Evolutionary conservation across 163 green algal genomes (phyloP).

Genomic region (Chlorella variabilis): DNA sequence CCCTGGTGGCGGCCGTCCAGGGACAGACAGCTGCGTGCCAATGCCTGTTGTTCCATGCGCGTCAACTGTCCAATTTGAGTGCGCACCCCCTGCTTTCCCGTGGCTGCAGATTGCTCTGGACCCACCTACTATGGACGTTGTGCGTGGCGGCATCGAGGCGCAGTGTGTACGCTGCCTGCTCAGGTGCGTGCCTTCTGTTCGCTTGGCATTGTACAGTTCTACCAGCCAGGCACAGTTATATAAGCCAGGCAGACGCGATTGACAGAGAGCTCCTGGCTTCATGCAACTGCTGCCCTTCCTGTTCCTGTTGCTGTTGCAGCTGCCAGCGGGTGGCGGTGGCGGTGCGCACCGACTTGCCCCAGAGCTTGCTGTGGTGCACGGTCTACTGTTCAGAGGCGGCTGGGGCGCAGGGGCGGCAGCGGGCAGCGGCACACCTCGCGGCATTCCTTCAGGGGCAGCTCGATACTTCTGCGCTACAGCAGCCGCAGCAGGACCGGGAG

Average conservation of each 20-base stretch:
- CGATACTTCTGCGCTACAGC: constrained; percentile 14
- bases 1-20: too few species aligned
- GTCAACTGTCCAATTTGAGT: too few species aligned
- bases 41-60: too few species aligned
- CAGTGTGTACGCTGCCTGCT: constrained; percentile 31
- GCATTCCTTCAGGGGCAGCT: constrained; percentile 30
- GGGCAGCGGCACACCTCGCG: constrained; percentile 7
- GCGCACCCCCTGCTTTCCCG: too few species aligned
- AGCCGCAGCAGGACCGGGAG: constrained; percentile 3
- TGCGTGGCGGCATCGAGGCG: constrained; percentile 43
- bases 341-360: constrained; percentile 54
- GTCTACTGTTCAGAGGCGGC: constrained; percentile 60
- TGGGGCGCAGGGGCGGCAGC: constrained; percentile 15
- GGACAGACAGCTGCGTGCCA: too few species aligned
- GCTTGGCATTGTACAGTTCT: too few species aligned
- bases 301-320: constrained; percentile 32
- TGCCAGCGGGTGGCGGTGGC: constrained; percentile 79
- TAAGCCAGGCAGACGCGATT: too few species aligned
- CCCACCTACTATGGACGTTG: constrained; percentile 75
- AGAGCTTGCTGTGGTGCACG: constrained; percentile 59
- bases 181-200: constrained; percentile 9
- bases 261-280: too few species aligned
- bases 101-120: constrained; percentile 77
- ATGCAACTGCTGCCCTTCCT: not conserved
- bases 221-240: too few species aligned